Evolutionary conservation across 2,329 filamentous ascomycete species (phyloP).

Genomic region (Fusarium sororula): DNA sequence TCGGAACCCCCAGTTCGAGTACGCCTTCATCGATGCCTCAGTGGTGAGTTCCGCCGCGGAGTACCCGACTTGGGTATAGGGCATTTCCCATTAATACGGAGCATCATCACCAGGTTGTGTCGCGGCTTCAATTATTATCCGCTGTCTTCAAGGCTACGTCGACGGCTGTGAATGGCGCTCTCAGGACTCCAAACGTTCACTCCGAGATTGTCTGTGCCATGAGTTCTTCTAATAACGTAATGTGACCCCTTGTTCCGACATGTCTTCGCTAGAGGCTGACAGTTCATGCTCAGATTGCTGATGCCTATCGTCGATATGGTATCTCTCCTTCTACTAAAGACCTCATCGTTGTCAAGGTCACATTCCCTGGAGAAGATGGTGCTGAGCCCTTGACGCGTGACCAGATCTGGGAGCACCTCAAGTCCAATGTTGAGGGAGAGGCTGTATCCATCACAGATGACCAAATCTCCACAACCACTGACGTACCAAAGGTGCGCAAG

Average conservation of each 20-base stretch:
- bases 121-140: conserved; percentile 76
- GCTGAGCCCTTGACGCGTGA: conserved; percentile 56
- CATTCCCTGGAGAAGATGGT: conserved; percentile 57
- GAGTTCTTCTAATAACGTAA: conserved; percentile 83
- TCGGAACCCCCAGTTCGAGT: conserved; percentile 87
- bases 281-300: conserved; percentile 73
- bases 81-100: conserved; percentile 11
- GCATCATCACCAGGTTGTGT: conserved; percentile 66
- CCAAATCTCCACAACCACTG: conserved; percentile 66
- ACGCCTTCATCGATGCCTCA: conserved; percentile 89
- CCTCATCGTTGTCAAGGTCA: conserved; percentile 84
- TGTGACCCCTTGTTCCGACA: background rate
- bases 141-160: conserved; percentile 82
- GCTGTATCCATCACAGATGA: conserved; percentile 69
- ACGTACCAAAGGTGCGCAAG: conserved; percentile 78
- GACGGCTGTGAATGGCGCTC: conserved; percentile 64
- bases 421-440: conserved; percentile 68
- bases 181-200: conserved; percentile 87
- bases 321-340: conserved; percentile 75
- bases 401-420: conserved; percentile 67
- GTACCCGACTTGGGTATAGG: conserved; percentile 17
- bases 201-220: conserved; percentile 86
- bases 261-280: conserved; percentile 9
- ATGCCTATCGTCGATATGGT: conserved; percentile 90
- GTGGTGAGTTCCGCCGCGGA: conserved; percentile 62